Conservation (phyloP, 441 rosid genomes). For the Dalechampia spathulata region DNA sequence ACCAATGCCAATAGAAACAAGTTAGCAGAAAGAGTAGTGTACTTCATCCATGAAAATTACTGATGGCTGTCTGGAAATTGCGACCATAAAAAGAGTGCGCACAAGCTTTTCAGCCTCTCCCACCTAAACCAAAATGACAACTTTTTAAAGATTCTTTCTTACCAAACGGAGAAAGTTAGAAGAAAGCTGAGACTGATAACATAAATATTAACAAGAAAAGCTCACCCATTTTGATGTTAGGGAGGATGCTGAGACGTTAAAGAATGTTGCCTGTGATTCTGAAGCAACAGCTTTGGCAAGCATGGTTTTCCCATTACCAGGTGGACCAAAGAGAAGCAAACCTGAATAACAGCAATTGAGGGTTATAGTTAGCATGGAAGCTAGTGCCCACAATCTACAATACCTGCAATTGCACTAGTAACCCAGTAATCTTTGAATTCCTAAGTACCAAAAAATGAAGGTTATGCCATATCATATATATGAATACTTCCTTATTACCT, state of each 20-base stretch:
- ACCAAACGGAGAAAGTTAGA: background rate
- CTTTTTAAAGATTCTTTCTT: constrained; percentile 1
- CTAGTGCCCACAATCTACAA: background rate
- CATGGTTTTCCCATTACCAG: constrained; percentile 98
- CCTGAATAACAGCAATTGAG: constrained; percentile 34
- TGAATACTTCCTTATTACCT: constrained; percentile 34
- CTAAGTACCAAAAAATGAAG: background rate
- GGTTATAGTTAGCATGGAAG: constrained; percentile 1
- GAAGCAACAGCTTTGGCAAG: constrained; percentile 98
- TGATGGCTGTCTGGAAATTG: constrained; percentile 86
- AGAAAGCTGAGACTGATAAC: background rate
- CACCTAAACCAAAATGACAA: constrained; percentile 42
- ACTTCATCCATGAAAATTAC: constrained; percentile 96
- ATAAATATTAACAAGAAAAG: constrained; percentile 8
- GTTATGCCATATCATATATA: background rate
- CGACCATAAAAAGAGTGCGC: constrained; percentile 78
- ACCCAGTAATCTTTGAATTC: background rate
- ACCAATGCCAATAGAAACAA: constrained; percentile 1
- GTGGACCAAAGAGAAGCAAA: constrained; percentile 93
- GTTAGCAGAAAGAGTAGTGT: constrained; percentile 24
- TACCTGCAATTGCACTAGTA: background rate
- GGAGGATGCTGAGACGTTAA: constrained; percentile 91
- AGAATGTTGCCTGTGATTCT: constrained; percentile 90
- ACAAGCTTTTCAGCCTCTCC: constrained; percentile 98
- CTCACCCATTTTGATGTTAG: constrained; percentile 92